Conservation (phyloP, 1,284 basidiomycete species). For the Rugiboletus extremiorientalis region DNA sequence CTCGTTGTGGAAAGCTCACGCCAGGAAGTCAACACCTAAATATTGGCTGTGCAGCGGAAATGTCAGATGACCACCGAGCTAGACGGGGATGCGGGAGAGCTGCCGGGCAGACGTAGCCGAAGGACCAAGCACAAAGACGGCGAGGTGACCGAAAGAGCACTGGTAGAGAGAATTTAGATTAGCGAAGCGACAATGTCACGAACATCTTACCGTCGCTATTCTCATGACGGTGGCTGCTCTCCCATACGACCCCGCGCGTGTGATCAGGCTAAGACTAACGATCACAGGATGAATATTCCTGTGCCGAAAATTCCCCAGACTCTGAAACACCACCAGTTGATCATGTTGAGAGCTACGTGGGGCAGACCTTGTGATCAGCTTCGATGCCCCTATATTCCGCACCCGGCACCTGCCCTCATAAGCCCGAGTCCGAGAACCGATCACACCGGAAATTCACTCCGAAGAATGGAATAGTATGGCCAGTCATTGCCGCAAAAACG, state of each 20-base stretch:
- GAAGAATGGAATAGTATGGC: background rate
- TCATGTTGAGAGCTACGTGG: background rate
- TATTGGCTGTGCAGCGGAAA: background rate
- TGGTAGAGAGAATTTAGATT: background rate
- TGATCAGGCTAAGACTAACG: background rate
- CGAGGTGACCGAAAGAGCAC: background rate
- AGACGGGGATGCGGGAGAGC: background rate
- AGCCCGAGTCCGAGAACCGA: background rate
- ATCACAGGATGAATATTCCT: background rate
- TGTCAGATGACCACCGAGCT: constrained; percentile 3
- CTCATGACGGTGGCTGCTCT: constrained; percentile 6
- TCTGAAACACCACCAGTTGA: no score
- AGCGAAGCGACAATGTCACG: background rate
- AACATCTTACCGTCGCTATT: background rate
- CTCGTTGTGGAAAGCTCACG: background rate
- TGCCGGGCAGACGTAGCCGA: constrained; percentile 6
- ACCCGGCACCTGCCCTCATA: no score
- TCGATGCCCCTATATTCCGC: no score
- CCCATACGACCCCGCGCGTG: background rate
- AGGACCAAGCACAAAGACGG: background rate
- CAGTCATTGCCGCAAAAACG: background rate
- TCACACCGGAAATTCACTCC: no score
- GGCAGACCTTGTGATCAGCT: background rate
- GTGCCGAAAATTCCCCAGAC: background rate
- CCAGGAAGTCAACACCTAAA: background rate